A percentile compares a stretch with the other conserved stretches of the same genome.
These are phyloP conservation scores for Vanrija pseudolonga DNA, from an alignment of 1,284 basidiomycete genomes.

Conservation along the genomic window DNA sequence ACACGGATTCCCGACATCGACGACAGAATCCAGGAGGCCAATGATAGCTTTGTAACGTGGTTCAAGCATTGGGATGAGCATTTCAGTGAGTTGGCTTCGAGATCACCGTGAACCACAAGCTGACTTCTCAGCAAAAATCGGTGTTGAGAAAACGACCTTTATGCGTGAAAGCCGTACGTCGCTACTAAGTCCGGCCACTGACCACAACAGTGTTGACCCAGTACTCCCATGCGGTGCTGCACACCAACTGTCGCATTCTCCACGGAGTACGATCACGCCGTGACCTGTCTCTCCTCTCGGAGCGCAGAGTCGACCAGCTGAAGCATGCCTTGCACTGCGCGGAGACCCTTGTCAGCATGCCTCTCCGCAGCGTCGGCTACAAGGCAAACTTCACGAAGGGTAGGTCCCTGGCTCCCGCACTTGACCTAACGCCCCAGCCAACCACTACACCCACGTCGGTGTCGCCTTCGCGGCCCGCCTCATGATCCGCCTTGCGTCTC, in stretches of 20 bases:
- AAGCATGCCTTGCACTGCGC: conserved; percentile 26
- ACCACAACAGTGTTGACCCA: conserved; percentile 14
- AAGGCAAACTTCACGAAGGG: conserved; percentile 20
- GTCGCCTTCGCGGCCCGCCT: conserved; percentile 40
- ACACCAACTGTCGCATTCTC: conserved; percentile 32
- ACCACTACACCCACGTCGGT: conserved; percentile 34
- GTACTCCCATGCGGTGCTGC: conserved; percentile 21
- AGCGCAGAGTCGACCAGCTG: conserved; percentile 19
- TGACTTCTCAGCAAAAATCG: conserved; percentile 1
- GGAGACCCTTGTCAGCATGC: conserved; percentile 27
- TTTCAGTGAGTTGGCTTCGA: conserved; percentile 17
- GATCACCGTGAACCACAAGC: neutral
- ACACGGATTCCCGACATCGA: conserved; percentile 37
- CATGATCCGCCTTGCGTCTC: conserved; percentile 35
- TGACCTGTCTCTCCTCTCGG: conserved; percentile 25
- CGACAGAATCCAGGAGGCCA: conserved; percentile 35
- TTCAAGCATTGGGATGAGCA: conserved; percentile 44
- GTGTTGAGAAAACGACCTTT: conserved; percentile 8
- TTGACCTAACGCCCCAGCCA: conserved; percentile 15
- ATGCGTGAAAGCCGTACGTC: conserved; percentile 12
- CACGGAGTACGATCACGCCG: conserved; percentile 27
- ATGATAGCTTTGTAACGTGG: conserved; percentile 37
- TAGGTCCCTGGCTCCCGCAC: neutral
- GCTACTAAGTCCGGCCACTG: no score
- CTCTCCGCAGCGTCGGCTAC: conserved; percentile 27